Evolutionary conservation across 441 rosid species (phyloP).

Genomic region (Cnidoscolus chayamansa): DNA sequence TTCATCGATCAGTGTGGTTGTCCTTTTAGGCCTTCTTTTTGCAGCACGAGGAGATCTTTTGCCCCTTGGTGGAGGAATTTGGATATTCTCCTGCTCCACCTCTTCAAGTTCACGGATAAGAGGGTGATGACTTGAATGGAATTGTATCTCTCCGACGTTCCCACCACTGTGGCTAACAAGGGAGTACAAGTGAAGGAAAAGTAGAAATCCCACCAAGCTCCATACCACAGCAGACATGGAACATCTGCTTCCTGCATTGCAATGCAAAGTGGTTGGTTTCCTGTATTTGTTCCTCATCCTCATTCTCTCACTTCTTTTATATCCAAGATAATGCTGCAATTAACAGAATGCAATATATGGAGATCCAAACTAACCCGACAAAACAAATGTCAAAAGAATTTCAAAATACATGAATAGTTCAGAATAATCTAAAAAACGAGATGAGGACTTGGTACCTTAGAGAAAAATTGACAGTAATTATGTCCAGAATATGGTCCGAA

Average conservation of each 20-base stretch:
- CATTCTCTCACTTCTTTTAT: conserved; percentile 52
- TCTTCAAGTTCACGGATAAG: conserved; percentile 57
- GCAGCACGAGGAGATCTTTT: conserved; percentile 75
- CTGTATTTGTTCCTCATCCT: conserved; percentile 71
- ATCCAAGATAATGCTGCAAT: conserved; percentile 55
- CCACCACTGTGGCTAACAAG: conserved; percentile 39
- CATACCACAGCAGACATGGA: conserved; percentile 52
- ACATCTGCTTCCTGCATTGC: conserved; percentile 77
- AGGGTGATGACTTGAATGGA: conserved; percentile 37
- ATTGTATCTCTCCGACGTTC: conserved; percentile 36
- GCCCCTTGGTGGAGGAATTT: conserved; percentile 71
- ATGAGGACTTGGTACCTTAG: no score
- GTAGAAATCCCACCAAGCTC: conserved; percentile 67
- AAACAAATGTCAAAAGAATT: conserved; percentile 23
- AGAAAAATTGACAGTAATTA: background rate
- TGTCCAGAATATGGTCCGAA: background rate
- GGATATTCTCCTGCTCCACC: conserved; percentile 70
- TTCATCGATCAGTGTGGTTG: conserved; percentile 73
- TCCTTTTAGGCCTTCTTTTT: conserved; percentile 65
- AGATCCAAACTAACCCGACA: conserved; percentile 36
- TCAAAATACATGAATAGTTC: background rate
- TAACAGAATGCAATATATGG: conserved; percentile 51
- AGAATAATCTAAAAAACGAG: conserved; percentile 5
- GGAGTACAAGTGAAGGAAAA: conserved; percentile 55
- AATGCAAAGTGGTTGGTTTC: conserved; percentile 62